Evolutionary conservation across 768 basidiomycete species (phyloP), one percentile per base, ranked within the genome.

Genomic region (Russula virescens): DNA sequence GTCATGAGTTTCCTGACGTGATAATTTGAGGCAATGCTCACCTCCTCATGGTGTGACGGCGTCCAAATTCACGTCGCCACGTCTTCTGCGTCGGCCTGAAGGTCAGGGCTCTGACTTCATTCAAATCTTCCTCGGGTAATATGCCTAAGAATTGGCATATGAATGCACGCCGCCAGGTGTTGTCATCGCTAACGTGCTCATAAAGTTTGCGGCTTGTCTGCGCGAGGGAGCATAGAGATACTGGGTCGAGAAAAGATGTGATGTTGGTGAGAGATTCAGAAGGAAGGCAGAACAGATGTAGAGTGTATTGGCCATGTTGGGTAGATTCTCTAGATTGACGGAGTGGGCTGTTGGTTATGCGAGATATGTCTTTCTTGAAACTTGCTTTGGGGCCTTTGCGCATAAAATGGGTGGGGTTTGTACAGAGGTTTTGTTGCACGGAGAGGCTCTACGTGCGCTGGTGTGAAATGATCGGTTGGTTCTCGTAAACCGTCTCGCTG

Each of bases 121-220:
- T 70, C 35, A 87, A 72, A 62, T 83, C 81, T 58, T 73, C 73
- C 73, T 91, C 88, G 19, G 89, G 89, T 10, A 78, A 73, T 56
- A 91, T 80, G 53, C 82, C 84, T 48, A 91, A 71, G 69, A 84
- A 85, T 71, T 86, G 85, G 56, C 77, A 81, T 64, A 84, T 75
- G 72, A 89, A 90, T 31, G 91, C 91, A 23, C 83, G 77, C 55
- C 81, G 79, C 91, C 91, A 94, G 40, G 88, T 91, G 69, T 83
- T 85, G 63, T 94, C 91, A 68, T 89, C 80, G 58, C 80, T 80
- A 79, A 91, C 75, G 79, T 91, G 89, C 65, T 79, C 75, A 70
- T 80, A 77, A 60, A 91, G 77, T 62, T 69, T 70, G 51, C 71
- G 75, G 73, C 79, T 80, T 62, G 85, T 83, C 66, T 74, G 70